Evolutionary conservation across 192 early-diverging fungal genomes (phyloP), one percentile per base, ranked within the genome.

Genomic region (Ramicandelaber brevisporus): DNA sequence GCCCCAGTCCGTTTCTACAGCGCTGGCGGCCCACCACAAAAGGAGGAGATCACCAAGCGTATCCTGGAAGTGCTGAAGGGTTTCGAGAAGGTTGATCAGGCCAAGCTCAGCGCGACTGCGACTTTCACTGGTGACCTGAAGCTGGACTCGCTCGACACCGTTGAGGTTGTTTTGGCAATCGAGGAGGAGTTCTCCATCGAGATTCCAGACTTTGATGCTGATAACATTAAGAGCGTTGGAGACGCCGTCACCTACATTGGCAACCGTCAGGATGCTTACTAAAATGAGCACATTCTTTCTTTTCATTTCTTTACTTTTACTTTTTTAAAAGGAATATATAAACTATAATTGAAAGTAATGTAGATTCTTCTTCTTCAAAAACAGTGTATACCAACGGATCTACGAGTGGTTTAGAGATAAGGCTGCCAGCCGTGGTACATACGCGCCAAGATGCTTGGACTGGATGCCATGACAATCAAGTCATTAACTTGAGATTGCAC

Each of bases 141-240:
- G 9, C 57, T 98, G 29, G 93, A 98, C 55, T 78, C 73, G 47
- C 65, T 98, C 34, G 93, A 93, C 57, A 78, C 84, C 29, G 86
- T 98, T 14, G 93, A 98, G 59, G 82, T 98, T 30, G 87, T 89
- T 31, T 93, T 98, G 87, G 88, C 89, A 33, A 75, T 98, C 38
- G 92, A 98, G 57, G 92, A 98, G 48, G 92, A 98, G 55, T 98
- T 98, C 57, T 84, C 77, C 44, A 71, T 98, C 34, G 93, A 98
- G 58, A 77, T 98, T 45, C 71, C 82, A 30, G 93, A 98, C 43
- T 76, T 81, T 53, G 88, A 85, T 38, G 86, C 88, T 27, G 93
- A 98, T 53, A 70, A 83, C 46, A 93, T 98, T 59, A 61, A 73
- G 48, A 83, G 70, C 27, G 68, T 80, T 15, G 55, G 63, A 33